A percentile compares a stretch with the other conserved stretches of the same genome.
phyloP scores from a whole-genome alignment of 2,329 filamentous ascomycete genomes.

The Nigrospora sphaerica region DNA sequence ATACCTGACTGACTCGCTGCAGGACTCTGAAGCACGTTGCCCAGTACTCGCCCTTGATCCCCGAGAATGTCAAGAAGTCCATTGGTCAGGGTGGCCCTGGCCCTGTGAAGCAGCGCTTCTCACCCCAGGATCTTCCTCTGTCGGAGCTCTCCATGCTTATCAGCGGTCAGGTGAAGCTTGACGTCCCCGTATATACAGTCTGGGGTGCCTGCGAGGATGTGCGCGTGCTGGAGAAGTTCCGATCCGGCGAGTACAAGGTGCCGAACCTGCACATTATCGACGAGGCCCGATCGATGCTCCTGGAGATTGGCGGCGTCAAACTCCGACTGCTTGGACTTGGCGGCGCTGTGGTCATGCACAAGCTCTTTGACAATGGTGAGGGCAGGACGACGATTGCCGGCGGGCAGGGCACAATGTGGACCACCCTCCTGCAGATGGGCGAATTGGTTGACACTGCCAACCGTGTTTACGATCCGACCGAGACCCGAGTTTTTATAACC shows the following conservation, averaged over 20 bases:
- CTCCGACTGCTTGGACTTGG: slow-evolving; percentile 87
- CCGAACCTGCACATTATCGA: slow-evolving; percentile 97
- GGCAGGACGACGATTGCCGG: slow-evolving; percentile 96
- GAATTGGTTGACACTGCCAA: slow-evolving; percentile 97
- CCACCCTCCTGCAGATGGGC: slow-evolving; percentile 93
- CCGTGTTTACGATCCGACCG: slow-evolving; percentile 95
- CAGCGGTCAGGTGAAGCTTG: slow-evolving; percentile 80
- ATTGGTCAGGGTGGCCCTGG: slow-evolving; percentile 61
- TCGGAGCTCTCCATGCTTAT: slow-evolving; percentile 89
- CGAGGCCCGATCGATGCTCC: slow-evolving; percentile 89
- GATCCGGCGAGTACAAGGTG: slow-evolving; percentile 96
- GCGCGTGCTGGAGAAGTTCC: slow-evolving; percentile 91
- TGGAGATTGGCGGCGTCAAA: slow-evolving; percentile 94
- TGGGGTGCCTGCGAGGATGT: slow-evolving; percentile 99
- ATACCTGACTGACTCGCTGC: slow-evolving; percentile 12
- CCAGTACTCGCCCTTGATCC: slow-evolving; percentile 92
- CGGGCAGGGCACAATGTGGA: slow-evolving; percentile 99
- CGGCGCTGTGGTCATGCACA: slow-evolving; percentile 98
- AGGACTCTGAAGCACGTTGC: slow-evolving; percentile 97
- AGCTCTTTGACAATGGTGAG: slow-evolving; percentile 97
- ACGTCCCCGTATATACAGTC: slow-evolving; percentile 96
- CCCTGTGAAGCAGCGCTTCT: slow-evolving; percentile 80
- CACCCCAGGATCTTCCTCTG: slow-evolving; percentile 74
- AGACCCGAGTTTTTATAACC: slow-evolving; percentile 93
- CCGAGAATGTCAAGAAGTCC: slow-evolving; percentile 65